Conservation (phyloP, 2,329 filamentous ascomycete species). For the Fusarium agapanthi region DNA sequence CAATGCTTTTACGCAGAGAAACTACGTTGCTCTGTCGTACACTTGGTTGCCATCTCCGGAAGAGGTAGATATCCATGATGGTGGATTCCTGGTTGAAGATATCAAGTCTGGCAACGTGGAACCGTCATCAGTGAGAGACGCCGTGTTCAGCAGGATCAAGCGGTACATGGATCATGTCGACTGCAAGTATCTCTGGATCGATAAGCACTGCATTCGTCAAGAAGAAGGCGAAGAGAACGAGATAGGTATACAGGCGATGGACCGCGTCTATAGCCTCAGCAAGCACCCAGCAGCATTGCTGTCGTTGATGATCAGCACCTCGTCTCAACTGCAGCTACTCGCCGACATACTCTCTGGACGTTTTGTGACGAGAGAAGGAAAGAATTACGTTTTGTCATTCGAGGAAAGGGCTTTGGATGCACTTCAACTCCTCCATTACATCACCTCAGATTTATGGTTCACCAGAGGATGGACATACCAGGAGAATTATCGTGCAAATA, state of each 20-base stretch:
- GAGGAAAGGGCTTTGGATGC: background rate
- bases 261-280: background rate
- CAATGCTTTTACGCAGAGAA: fast-evolving
- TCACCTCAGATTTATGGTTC: background rate
- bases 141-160: background rate
- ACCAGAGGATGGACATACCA: background rate
- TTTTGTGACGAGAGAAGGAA: background rate
- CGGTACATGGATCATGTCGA: background rate
- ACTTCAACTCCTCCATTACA: background rate
- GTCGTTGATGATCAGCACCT: fast-evolving
- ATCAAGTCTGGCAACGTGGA: fast-evolving
- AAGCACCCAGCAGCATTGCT: background rate
- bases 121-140: background rate
- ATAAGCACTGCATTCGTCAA: background rate
- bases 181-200: background rate
- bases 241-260: background rate
- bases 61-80: fast-evolving
- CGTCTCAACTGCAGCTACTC: fast-evolving
- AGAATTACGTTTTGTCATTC: fast-evolving
- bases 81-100: background rate
- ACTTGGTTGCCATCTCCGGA: background rate
- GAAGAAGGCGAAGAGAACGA: fast-evolving
- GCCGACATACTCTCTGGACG: fast-evolving
- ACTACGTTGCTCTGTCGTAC: background rate
- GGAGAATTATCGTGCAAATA: background rate